Evolutionary conservation across 192 early-diverging fungal species (phyloP).

Genomic region (Blastocladiella britannica): DNA sequence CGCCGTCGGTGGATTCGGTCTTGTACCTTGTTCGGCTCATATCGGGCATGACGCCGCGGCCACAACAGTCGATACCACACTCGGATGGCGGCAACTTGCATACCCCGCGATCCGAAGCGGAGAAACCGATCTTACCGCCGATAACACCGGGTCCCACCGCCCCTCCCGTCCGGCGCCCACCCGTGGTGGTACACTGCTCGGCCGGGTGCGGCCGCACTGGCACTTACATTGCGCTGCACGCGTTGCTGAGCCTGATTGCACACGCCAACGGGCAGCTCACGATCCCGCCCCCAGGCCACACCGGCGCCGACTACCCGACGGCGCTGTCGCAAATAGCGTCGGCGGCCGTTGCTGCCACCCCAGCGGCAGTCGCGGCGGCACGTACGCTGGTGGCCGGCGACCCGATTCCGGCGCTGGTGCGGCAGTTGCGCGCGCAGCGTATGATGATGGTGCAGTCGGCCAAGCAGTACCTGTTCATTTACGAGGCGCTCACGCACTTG

Average conservation of each 20-base stretch:
- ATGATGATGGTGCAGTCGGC: constrained; percentile 30
- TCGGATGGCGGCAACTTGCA: background rate
- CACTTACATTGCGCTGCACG: constrained; percentile 25
- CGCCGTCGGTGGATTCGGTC: background rate
- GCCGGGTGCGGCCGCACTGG: constrained; percentile 37
- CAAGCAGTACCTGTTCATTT: constrained; percentile 32
- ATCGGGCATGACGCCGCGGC: too few species aligned
- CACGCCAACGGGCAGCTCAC: background rate
- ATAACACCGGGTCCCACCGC: too few species aligned
- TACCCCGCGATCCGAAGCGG: background rate
- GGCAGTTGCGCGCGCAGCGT: constrained; percentile 19
- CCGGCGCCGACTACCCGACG: too few species aligned
- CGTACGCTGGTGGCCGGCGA: constrained; percentile 6
- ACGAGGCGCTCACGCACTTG: constrained; percentile 35
- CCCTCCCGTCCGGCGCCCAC: constrained; percentile 1
- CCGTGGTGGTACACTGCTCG: constrained; percentile 31
- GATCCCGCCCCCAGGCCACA: too few species aligned
- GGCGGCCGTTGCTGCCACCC: too few species aligned
- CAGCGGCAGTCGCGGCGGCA: too few species aligned
- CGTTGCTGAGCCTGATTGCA: constrained; percentile 12
- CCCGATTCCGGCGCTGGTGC: constrained; percentile 14
- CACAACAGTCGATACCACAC: too few species aligned
- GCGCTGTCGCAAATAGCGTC: too few species aligned
- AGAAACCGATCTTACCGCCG: background rate
- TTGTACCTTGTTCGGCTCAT: background rate